These are phyloP conservation scores for Penicillium fimorum DNA, from an alignment of 495 filamentous ascomycete species.

Conservation along the genomic window DNA sequence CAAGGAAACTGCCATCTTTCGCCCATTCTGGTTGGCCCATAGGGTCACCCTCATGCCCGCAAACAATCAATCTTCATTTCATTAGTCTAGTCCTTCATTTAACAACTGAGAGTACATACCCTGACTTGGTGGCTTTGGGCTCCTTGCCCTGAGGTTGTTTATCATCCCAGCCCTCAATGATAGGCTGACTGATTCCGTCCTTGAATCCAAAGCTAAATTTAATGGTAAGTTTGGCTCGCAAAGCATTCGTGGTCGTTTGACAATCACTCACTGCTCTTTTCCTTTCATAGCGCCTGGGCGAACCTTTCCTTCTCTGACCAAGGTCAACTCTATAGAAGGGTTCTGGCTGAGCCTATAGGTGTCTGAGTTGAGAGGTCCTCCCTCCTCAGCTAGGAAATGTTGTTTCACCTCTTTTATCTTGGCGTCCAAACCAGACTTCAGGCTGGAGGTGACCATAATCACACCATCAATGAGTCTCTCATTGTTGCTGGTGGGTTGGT, in stretches of 20 bases:
- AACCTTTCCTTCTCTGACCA: background rate
- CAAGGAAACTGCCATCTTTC: conserved; percentile 38
- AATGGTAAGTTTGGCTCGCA: background rate
- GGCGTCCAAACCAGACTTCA: background rate
- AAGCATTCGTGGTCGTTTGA: background rate
- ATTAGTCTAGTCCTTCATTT: background rate
- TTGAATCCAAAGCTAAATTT: conserved; percentile 31
- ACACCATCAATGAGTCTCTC: conserved; percentile 12
- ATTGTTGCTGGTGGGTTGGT: background rate
- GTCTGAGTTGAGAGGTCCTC: conserved; percentile 9
- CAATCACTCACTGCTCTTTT: conserved; percentile 19
- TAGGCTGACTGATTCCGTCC: conserved; percentile 33
- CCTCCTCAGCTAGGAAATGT: conserved; percentile 16
- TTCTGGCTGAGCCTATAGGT: conserved; percentile 1
- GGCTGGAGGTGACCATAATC: conserved; percentile 13
- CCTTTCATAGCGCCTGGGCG: conserved; percentile 4
- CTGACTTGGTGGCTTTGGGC: conserved; percentile 19
- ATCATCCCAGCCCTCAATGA: conserved; percentile 28
- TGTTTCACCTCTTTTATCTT: conserved; percentile 12
- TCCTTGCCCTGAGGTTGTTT: conserved; percentile 10
- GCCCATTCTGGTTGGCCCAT: conserved; percentile 29
- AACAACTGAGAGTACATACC: conserved; percentile 11
- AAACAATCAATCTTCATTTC: conserved; percentile 15
- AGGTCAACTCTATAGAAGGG: conserved; percentile 2
- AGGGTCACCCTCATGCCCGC: conserved; percentile 14